A percentile compares a stretch with the other conserved stretches of the same genome.
Evolutionary conservation across 2,329 filamentous ascomycete species (phyloP).

Genomic region (Sclerotinia minor): DNA sequence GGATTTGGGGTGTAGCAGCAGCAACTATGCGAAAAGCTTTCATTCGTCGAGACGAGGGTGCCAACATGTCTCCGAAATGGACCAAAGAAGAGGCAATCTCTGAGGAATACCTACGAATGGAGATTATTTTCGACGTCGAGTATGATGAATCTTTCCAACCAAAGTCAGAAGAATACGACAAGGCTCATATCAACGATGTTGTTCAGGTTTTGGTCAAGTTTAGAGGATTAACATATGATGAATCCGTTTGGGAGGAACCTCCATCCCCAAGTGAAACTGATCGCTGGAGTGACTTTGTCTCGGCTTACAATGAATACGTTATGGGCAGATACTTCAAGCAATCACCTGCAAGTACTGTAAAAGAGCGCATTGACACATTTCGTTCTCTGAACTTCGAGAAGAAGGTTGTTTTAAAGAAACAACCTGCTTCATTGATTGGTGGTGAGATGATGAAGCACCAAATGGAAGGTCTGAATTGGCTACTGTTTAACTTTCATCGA

Average conservation of each 20-base stretch:
- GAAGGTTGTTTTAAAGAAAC: slow-evolving; percentile 65
- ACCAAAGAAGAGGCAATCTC: slow-evolving; percentile 77
- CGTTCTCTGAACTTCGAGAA: slow-evolving; percentile 64
- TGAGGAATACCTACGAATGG: slow-evolving; percentile 79
- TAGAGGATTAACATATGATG: slow-evolving; percentile 87
- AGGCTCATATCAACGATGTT: slow-evolving; percentile 70
- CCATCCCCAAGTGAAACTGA: slow-evolving; percentile 63
- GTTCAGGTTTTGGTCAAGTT: slow-evolving; percentile 82
- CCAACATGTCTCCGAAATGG: slow-evolving; percentile 64
- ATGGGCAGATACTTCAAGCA: slow-evolving; percentile 69
- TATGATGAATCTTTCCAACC: slow-evolving; percentile 57
- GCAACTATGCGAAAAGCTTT: slow-evolving; percentile 71
- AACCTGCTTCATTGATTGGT: slow-evolving; percentile 72
- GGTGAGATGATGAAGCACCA: slow-evolving; percentile 93
- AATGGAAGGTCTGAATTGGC: slow-evolving; percentile 89
- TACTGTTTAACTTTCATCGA: slow-evolving; percentile 84
- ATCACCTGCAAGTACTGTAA: slow-evolving; percentile 60
- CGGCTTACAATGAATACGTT: slow-evolving; percentile 85
- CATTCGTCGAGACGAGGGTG: slow-evolving; percentile 64
- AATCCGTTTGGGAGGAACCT: slow-evolving; percentile 84
- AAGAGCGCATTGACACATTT: slow-evolving; percentile 66
- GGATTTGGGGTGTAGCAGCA: slow-evolving; percentile 74
- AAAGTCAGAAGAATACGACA: slow-evolving; percentile 66
- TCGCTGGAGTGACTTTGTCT: slow-evolving; percentile 75
- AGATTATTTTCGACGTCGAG: slow-evolving; percentile 83